These are phyloP conservation scores for Cenchrus purpureus DNA, from an alignment of 176 grass and related monocot species.

Conservation along the genomic window DNA sequence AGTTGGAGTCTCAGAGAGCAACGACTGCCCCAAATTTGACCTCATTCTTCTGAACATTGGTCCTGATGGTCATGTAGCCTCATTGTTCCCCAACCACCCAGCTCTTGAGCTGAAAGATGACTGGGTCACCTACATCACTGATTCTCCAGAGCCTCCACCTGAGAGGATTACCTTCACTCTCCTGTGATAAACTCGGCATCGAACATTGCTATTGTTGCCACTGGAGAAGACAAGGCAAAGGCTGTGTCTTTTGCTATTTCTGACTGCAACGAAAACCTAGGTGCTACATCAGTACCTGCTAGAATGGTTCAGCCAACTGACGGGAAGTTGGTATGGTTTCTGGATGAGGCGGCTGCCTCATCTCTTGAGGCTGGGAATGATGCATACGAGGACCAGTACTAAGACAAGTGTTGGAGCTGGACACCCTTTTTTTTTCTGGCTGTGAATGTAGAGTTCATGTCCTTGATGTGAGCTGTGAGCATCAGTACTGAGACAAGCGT, in stretches of 20 bases:
- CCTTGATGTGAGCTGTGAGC: slow-evolving; percentile 21
- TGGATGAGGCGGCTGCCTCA: slow-evolving; percentile 72
- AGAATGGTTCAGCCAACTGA: slow-evolving; percentile 68
- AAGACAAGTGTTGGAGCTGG: neutral
- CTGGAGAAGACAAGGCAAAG: slow-evolving; percentile 59
- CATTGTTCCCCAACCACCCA: slow-evolving; percentile 71
- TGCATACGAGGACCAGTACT: slow-evolving; percentile 31
- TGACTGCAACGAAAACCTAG: slow-evolving; percentile 21
- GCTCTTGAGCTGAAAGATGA: slow-evolving; percentile 69
- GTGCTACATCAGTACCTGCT: slow-evolving; percentile 45
- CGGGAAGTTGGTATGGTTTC: slow-evolving; percentile 81
- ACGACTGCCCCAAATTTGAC: slow-evolving; percentile 84
- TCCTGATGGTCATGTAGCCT: slow-evolving; percentile 76
- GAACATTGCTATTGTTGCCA: slow-evolving; percentile 67
- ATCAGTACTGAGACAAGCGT: slow-evolving; percentile 31
- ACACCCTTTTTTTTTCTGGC: slow-evolving; percentile 35
- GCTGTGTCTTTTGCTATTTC: slow-evolving; percentile 47
- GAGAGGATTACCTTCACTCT: slow-evolving; percentile 95
- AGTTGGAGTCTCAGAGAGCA: slow-evolving; percentile 68
- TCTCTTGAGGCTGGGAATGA: slow-evolving; percentile 34
- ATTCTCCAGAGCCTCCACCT: slow-evolving; percentile 75
- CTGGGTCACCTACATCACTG: slow-evolving; percentile 85
- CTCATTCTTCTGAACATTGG: slow-evolving; percentile 76
- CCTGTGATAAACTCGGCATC: slow-evolving; percentile 90
- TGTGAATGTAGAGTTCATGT: slow-evolving; percentile 37